Evolutionary conservation across 192 early-diverging fungal species (phyloP).

Genomic region (Kappamyces sp.): DNA sequence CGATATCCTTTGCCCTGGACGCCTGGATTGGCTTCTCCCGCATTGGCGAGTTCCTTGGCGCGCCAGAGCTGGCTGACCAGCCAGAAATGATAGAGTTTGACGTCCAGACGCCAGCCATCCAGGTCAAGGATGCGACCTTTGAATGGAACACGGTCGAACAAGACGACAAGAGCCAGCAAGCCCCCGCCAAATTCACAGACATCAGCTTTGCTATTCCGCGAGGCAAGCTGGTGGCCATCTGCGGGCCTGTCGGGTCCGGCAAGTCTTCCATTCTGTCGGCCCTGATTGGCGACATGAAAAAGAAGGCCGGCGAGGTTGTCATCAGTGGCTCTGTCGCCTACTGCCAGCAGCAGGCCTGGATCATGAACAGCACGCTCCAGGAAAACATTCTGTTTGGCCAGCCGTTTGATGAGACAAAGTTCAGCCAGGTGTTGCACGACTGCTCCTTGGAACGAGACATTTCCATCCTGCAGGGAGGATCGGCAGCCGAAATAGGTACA

Average conservation of each 20-base stretch:
- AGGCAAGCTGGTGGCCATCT: conserved; percentile 53
- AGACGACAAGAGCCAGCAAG: conserved; percentile 17
- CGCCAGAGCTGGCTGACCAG: conserved; percentile 48
- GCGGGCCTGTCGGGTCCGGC: conserved; percentile 60
- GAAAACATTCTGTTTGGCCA: conserved; percentile 87
- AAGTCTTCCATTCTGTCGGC: conserved; percentile 59
- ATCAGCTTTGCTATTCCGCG: conserved; percentile 29
- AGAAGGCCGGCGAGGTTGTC: conserved; percentile 38
- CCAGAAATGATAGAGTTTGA: conserved; percentile 22
- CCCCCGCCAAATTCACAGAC: neutral
- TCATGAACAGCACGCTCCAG: conserved; percentile 71
- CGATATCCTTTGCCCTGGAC: conserved; percentile 10
- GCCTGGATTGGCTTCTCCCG: conserved; percentile 22
- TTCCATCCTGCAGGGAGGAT: conserved; percentile 37
- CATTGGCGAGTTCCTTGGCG: conserved; percentile 28
- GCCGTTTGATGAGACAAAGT: conserved; percentile 59
- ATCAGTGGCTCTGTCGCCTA: neutral
- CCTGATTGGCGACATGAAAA: conserved; percentile 63
- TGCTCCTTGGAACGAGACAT: conserved; percentile 74
- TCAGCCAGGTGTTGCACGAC: conserved; percentile 64
- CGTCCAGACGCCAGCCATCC: conserved; percentile 20
- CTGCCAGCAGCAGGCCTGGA: conserved; percentile 69
- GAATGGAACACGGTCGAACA: conserved; percentile 10
- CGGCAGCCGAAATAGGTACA: conserved; percentile 42
- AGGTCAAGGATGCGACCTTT: conserved; percentile 21